These are phyloP conservation scores for Annulohypoxylon moriforme DNA, from an alignment of 495 filamentous ascomycete genomes.

Conservation along the genomic window DNA sequence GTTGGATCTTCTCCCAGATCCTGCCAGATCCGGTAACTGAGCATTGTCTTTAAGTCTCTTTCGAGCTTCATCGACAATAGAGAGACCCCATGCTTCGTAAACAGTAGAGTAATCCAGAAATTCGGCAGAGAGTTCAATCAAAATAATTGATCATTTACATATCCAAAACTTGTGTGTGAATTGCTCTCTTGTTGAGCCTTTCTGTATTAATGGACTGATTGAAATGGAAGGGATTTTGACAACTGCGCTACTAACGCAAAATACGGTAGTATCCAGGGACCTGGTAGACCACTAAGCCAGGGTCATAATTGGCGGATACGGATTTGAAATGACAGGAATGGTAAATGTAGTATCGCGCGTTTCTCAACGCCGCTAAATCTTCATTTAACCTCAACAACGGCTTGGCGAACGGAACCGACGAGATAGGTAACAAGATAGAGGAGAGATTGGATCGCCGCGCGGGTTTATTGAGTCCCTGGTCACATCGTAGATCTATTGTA, in stretches of 20 bases:
- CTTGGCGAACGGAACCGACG: constrained; percentile 6
- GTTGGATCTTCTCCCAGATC: constrained; percentile 32
- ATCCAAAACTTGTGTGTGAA: background rate
- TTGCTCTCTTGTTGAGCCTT: background rate
- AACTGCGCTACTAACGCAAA: background rate
- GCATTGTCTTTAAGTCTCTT: background rate
- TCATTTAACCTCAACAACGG: constrained; percentile 11
- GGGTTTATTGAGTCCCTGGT: constrained; percentile 10
- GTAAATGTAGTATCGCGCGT: constrained; percentile 39
- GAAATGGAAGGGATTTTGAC: background rate
- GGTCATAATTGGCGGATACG: constrained; percentile 25
- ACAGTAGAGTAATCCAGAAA: background rate
- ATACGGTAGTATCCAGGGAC: constrained; percentile 16
- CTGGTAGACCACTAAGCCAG: constrained; percentile 30
- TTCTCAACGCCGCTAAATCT: constrained; percentile 33
- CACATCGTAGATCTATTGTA: constrained; percentile 6
- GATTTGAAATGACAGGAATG: constrained; percentile 43
- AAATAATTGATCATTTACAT: background rate
- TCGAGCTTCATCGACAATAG: constrained; percentile 6
- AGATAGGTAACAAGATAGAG: background rate
- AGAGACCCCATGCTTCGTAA: background rate
- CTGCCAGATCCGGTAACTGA: constrained; percentile 21
- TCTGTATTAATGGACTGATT: background rate
- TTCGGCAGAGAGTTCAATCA: background rate
- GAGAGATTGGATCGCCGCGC: constrained; percentile 6